Base-by-base conservation (phyloP, 1,284 basidiomycete species). In the Ceratobasidium sp. region DNA sequence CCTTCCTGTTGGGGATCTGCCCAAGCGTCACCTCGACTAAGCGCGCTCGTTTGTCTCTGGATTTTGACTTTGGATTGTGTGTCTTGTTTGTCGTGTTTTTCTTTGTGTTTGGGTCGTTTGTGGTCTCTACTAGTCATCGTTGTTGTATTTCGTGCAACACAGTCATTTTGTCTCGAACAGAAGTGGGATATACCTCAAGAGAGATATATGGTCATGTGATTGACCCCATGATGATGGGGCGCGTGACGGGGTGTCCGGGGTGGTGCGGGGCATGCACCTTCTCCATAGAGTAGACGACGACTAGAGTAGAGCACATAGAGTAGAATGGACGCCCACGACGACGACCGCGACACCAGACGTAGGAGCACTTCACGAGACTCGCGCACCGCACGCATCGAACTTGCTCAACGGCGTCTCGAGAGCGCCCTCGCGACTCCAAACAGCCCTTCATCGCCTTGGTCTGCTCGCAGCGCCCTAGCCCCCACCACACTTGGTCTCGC, bases 401-500 rank as follows among this genome's bases (percentile, higher is more conserved):
- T 74, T 17, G 73, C 73, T n/a, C 73, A 66, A n/a, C 66, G 76
- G 8, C 59, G 76, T 15, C 73, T 75, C 48, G 74, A 77, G 33
- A 75, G 60, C 48, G 62, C 73, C 33, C 72, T 75, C 27, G 76
- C 69, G 19, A 73, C 64, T 50, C 73, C 53, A 54, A 75, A 60
- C 73, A 76, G 50, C 56, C 75, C 66, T 11, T 73, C 75, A 19
- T 76, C 75, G 17, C 75, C 75, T 24, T 73, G 62, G 53, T 73
- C 62, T 1, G 56, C 75, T 0, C 62, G 69, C 24, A 72, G 72
- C 75, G 51, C 56, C 14, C 36, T 62, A 6, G 59, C n/a, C 22
- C 59, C 59, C 1, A 71, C 31, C 24, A n/a, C n/a, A n/a, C 24
- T 57, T 47, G 57, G 57, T 19, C 57, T 60, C 41, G 57, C 57